Evolutionary conservation across 2,329 filamentous ascomycete species (phyloP).

Genomic region (Sclerotinia minor): DNA sequence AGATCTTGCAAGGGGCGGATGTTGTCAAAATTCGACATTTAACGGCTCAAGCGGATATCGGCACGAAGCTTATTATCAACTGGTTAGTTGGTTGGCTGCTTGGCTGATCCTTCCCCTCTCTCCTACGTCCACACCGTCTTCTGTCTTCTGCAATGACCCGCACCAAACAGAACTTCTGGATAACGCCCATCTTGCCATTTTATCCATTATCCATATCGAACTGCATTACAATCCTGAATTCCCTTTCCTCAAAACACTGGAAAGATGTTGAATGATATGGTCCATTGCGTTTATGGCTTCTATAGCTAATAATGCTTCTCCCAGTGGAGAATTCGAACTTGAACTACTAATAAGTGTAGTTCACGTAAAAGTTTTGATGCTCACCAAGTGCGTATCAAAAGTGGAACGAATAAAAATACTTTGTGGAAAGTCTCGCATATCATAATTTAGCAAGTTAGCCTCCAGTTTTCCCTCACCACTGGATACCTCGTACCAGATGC

Average conservation of each 20-base stretch:
- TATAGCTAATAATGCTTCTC: not conserved
- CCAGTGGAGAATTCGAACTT: not conserved
- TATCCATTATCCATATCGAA: not conserved
- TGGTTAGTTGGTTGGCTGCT: not conserved
- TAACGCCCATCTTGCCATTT: not conserved
- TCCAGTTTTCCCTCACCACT: not conserved
- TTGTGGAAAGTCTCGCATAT: not conserved
- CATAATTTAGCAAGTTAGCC: not conserved
- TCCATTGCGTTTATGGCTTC: not conserved
- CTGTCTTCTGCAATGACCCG: not conserved
- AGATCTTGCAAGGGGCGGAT: not conserved
- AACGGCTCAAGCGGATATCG: slow-evolving; percentile 5
- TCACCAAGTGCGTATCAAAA: slow-evolving; percentile 7
- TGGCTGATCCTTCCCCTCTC: not conserved
- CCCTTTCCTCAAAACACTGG: not conserved
- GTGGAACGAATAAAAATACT: not conserved
- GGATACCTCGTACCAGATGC: not conserved
- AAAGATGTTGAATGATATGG: not conserved
- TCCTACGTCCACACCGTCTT: slow-evolving; percentile 7
- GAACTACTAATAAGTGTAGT: not conserved
- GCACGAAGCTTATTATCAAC: not conserved
- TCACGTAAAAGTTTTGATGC: not conserved
- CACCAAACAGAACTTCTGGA: not conserved
- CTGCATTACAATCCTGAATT: not conserved
- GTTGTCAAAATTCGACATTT: not conserved